Evolutionary conservation across 2,329 filamentous ascomycete species (phyloP), one percentile per base, ranked within the genome.

Genomic region (Ceratocystis cacaofunesta): DNA sequence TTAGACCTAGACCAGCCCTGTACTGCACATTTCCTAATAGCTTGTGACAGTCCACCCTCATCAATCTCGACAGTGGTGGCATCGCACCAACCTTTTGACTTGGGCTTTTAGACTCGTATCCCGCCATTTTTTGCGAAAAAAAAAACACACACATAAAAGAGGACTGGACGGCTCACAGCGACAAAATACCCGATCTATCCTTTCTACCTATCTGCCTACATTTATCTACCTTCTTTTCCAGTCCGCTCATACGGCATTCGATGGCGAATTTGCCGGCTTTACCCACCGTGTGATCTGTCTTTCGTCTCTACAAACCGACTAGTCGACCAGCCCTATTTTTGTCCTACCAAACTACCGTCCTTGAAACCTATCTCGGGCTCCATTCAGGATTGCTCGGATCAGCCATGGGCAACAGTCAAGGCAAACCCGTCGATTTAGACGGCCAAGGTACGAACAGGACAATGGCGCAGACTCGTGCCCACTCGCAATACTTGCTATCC

Each of bases 371-470:
- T 30, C 46, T 28, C 52, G 15, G 32, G 52, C 32, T 30, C 28
- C 7, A 28, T 19, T 46, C n/a, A 63, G n/a, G 15, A 60, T 41
- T 36, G 32, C 55, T 28, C 25, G 25, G 5, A 10, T 25, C 19
- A 52, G 61, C 62, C 36, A 66, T 97, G 92, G 92, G 92, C 75
- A 96, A 97, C 79, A 88, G 87, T 74, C 91, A 92, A 77, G 92
- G 92, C 77, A 96, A 96, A 77, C 90, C 89, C 76, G 85, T 95
- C 78, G 87, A 91, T 75, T 87, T 92, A 78, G 89, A 88, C 78
- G 92, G 95, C 79, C 89, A 96, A 87, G 89, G 91, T 95, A 79
- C 55, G 32, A 41, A 48, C 15, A 25, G 12, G 3, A 25, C 48
- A 8, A 25, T 25, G 7, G 48, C 8, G 19, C 19, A 22, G 19